Evolutionary conservation across 2,329 filamentous ascomycete genomes (phyloP), one percentile per base, ranked within the genome.

Genomic region (Xylariales sp.): DNA sequence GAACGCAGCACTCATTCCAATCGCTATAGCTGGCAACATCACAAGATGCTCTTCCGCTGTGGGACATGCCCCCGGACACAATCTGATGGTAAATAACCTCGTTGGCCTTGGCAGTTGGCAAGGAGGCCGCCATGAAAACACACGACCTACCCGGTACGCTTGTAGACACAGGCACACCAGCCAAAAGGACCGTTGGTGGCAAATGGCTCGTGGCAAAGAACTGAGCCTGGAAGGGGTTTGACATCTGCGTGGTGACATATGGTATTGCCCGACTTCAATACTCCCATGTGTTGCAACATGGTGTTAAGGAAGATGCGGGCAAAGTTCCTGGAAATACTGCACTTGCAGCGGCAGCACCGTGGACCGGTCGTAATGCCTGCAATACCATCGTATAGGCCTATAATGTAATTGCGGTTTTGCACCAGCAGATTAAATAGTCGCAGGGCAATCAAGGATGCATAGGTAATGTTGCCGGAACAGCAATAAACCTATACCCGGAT

Each of bases 21-120:
- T 6, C 36, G 4, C 7, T 20, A n/a, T 14, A 9, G 8, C n/a
- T 27, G 8, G n/a, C 11, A 28, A 9, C 19, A 9, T 9, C 16
- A 15, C 7, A 31, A 32, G 71, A 75, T 44, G 70, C 70, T 0
- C 59, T 73, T 1, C 68, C 68, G 59, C 56, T 2, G 69, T 71
- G n/a, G 67, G 67, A 5, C 67, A 71, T 35, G 66, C 63, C 1
- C 70, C 67, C 46, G 68, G 68, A 2, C 68, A 71, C 51, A 71
- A 71, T 44, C 55, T 71, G 9, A 71, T 71, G 39, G 64, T 67
- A n/a, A 4, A 64, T 63, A 0, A 56, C 65, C 1, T 62, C 63
- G 1, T 46, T 71, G 10, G 62, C 63, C 3, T 60, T 63, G 2
- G 70, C 69, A 31, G 50, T 71, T 5, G 66, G 58, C 3, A 53